Percentiles rank a stretch among this genome's conserved stretches.
These are phyloP conservation scores for Pleurotus cornucopiae DNA, from an alignment of 768 basidiomycete genomes.

Conservation along the genomic window DNA sequence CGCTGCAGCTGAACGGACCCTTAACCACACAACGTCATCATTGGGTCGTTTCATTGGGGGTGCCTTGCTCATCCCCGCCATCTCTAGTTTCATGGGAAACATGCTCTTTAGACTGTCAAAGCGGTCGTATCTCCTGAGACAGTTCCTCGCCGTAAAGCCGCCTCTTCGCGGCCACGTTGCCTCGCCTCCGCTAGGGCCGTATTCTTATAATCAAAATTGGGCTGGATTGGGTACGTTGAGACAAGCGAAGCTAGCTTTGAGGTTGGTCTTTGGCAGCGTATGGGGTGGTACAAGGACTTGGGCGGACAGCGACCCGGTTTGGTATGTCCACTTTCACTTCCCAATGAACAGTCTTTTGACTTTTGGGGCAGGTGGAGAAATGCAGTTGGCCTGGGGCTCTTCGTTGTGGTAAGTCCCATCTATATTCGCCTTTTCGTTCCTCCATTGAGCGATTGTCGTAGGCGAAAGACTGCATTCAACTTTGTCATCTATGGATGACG, in stretches of 20 bases:
- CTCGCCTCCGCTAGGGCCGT: constrained; percentile 12
- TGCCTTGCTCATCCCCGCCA: constrained; percentile 62
- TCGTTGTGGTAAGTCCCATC: constrained; percentile 48
- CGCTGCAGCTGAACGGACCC: constrained; percentile 53
- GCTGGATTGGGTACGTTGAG: constrained; percentile 18
- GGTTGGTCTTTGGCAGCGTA: constrained; percentile 40
- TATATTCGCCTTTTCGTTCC: constrained; percentile 1
- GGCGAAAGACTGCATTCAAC: constrained; percentile 65
- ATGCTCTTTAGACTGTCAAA: constrained; percentile 53
- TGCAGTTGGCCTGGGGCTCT: constrained; percentile 61
- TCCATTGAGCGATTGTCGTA: constrained; percentile 17
- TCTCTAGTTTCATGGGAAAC: constrained; percentile 63
- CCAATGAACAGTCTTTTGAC: background rate
- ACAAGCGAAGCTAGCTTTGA: constrained; percentile 24
- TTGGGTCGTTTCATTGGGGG: constrained; percentile 67
- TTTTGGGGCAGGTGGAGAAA: constrained; percentile 52
- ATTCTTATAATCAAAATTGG: constrained; percentile 14
- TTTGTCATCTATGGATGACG: constrained; percentile 65
- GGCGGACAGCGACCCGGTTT: constrained; percentile 69
- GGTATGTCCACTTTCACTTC: constrained; percentile 32
- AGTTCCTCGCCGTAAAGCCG: constrained; percentile 32
- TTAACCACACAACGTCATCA: constrained; percentile 53
- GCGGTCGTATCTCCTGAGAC: constrained; percentile 33
- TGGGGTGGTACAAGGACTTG: constrained; percentile 59
- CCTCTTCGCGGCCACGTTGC: constrained; percentile 16